These are phyloP conservation scores for Tylopilus plumbeoviolaceoides DNA, from an alignment of 768 basidiomycete genomes.

Conservation along the genomic window DNA sequence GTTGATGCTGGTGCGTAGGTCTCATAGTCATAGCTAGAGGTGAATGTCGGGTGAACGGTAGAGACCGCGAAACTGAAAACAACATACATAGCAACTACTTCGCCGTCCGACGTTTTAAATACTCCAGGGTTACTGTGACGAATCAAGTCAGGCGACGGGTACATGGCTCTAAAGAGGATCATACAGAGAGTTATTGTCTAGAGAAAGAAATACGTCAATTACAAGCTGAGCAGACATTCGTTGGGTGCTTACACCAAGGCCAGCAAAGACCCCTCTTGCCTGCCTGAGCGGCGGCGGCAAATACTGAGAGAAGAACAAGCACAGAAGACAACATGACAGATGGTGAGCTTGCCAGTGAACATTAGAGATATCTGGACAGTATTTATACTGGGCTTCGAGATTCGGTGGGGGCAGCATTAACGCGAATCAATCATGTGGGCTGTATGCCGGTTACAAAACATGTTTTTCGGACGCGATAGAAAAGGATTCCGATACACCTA, in stretches of 20 bases:
- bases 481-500: background rate
- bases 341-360: background rate
- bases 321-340: slow-evolving; percentile 18
- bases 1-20: slow-evolving; percentile 33
- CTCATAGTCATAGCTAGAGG: slow-evolving; percentile 36
- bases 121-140: slow-evolving; percentile 26
- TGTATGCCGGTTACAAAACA: too few species aligned
- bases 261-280: slow-evolving; percentile 38
- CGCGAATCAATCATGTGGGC: background rate
- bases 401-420: background rate
- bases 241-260: slow-evolving; percentile 29
- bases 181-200: slow-evolving; percentile 31
- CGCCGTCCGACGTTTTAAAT: slow-evolving; percentile 26
- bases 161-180: background rate
- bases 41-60: background rate
- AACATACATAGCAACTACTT: slow-evolving; percentile 35
- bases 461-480: background rate
- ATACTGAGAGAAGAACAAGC: slow-evolving; percentile 18
- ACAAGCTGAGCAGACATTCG: background rate
- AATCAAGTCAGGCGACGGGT: background rate
- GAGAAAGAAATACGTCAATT: background rate
- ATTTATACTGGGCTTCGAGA: slow-evolving; percentile 11
- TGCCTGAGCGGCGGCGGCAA: slow-evolving; percentile 24
- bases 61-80: background rate
- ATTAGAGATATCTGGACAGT: background rate